Conservation (phyloP, 2,329 filamentous ascomycete species). For the Boeremia lycopersici region DNA sequence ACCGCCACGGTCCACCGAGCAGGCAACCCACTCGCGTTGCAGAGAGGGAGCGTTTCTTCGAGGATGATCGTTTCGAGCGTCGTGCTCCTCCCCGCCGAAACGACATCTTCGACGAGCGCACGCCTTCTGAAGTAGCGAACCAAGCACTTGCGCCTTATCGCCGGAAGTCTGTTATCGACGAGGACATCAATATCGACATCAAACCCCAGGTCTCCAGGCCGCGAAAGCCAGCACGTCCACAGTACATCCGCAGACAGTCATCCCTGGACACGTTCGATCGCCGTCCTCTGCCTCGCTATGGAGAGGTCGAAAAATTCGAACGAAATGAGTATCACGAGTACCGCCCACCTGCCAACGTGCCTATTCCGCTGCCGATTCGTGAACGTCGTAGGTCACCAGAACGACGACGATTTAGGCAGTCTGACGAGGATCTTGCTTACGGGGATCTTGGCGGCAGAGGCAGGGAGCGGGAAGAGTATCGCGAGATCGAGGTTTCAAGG, state of each 20-base stretch:
- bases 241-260: constrained; percentile 78
- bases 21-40: constrained; percentile 36
- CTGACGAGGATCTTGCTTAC: constrained; percentile 68
- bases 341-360: constrained; percentile 70
- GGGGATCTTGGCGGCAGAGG: constrained; percentile 48
- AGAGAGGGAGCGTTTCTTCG: constrained; percentile 60
- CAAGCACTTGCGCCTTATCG: constrained; percentile 64
- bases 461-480: constrained; percentile 51
- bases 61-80: constrained; percentile 59
- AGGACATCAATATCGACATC: constrained; percentile 58
- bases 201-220: constrained; percentile 43
- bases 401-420: constrained; percentile 65
- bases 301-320: constrained; percentile 62
- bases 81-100: constrained; percentile 40
- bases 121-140: constrained; percentile 54
- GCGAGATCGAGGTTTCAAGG: constrained; percentile 56
- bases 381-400: constrained; percentile 55
- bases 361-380: constrained; percentile 67
- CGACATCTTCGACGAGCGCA: constrained; percentile 56
- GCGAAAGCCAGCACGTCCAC: constrained; percentile 64
- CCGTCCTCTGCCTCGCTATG: constrained; percentile 64
- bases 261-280: constrained; percentile 91
- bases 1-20: constrained; percentile 46
- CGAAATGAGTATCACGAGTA: constrained; percentile 56
- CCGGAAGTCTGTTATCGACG: constrained; percentile 63